These are phyloP conservation scores for Scedosporium aurantiacum DNA, from an alignment of 2,329 filamentous ascomycete species.

Conservation along the genomic window DNA sequence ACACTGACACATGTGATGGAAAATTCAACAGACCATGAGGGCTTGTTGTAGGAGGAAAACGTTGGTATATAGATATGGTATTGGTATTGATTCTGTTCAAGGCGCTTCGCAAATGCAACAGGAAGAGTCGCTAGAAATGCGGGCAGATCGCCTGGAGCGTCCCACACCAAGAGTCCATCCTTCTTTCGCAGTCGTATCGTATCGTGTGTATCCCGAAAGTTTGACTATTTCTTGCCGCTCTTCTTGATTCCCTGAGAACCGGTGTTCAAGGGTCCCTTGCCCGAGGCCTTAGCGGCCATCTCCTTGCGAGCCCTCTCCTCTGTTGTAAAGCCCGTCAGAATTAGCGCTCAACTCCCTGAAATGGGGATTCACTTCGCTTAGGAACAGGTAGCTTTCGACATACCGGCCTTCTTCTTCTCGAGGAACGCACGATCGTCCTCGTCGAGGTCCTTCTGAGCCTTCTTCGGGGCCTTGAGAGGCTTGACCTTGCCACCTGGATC, in stretches of 20 bases:
- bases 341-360: neutral
- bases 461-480: slow-evolving; percentile 83
- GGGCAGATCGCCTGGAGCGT: neutral
- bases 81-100: too few relatives aligned
- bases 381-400: slow-evolving; percentile 16
- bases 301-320: slow-evolving; percentile 82
- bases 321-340: slow-evolving; percentile 18
- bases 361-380: neutral
- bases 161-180: neutral
- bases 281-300: slow-evolving; percentile 67
- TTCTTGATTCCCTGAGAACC: slow-evolving; percentile 92
- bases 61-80: too few relatives aligned
- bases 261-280: slow-evolving; percentile 80
- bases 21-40: too few relatives aligned
- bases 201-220: neutral
- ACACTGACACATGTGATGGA: too few relatives aligned
- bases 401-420: slow-evolving; percentile 77
- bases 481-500: slow-evolving; percentile 67
- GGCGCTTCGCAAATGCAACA: too few relatives aligned
- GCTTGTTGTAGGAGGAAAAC: too few relatives aligned
- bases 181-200: slow-evolving; percentile 6
- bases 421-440: slow-evolving; percentile 77
- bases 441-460: slow-evolving; percentile 69
- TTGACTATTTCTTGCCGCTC: slow-evolving; percentile 81
- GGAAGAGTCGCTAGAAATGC: too few relatives aligned